A percentile compares a stretch with the other conserved stretches of the same genome.
Conservation (phyloP, 371 early-diverging fungal genomes). For the Rhizopus sp. region DNA sequence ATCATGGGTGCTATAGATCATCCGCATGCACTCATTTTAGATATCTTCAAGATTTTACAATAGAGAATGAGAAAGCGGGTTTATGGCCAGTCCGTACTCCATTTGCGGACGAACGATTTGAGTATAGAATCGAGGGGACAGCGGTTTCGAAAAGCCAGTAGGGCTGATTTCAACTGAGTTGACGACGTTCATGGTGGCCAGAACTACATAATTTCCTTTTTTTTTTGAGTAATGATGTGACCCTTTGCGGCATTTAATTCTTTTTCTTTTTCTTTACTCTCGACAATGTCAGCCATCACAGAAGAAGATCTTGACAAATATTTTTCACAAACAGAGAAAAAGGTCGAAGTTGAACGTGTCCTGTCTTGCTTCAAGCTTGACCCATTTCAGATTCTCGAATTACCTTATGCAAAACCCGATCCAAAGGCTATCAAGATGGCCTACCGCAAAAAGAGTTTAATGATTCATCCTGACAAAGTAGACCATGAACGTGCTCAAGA, state of each 20-base stretch:
- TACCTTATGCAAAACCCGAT: slow-evolving; percentile 60
- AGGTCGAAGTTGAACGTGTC: slow-evolving; percentile 84
- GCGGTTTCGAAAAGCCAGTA: no score
- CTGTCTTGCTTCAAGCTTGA: slow-evolving; percentile 74
- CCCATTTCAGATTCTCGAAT: slow-evolving; percentile 81
- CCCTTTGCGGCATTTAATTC: no score
- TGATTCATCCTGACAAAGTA: slow-evolving; percentile 90
- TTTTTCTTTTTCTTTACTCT: slow-evolving; percentile 1
- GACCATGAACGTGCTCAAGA: slow-evolving; percentile 78
- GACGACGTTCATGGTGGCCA: no score
- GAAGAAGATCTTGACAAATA: slow-evolving; percentile 67
- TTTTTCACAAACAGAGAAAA: slow-evolving; percentile 71
- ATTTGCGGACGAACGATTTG: no score
- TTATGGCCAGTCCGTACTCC: no score
- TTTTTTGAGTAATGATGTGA: neutral
- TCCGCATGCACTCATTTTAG: no score
- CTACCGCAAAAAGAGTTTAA: slow-evolving; percentile 84
- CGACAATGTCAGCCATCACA: slow-evolving; percentile 16
- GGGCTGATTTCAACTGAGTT: no score
- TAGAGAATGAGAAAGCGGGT: neutral
- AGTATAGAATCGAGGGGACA: no score
- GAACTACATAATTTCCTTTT: no score
- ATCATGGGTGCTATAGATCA: no score
- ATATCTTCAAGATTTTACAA: slow-evolving; percentile 10
- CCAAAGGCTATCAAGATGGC: slow-evolving; percentile 68